Evolutionary conservation across 2,329 filamentous ascomycete genomes (phyloP).

Genomic region (Exophiala lecanii-corni): DNA sequence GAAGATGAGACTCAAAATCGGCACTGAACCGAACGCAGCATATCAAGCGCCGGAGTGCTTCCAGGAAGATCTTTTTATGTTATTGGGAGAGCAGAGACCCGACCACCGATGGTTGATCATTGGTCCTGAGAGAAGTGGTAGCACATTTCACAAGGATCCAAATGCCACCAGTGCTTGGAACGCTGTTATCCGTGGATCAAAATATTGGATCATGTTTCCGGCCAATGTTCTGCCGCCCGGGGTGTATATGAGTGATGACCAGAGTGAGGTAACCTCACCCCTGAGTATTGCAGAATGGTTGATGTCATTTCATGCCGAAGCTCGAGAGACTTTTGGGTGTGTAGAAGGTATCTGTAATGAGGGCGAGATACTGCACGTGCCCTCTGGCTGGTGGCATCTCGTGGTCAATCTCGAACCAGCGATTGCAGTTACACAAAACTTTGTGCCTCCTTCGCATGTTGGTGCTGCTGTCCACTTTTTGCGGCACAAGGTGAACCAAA

Average conservation of each 20-base stretch:
- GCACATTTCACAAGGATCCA: conserved; percentile 86
- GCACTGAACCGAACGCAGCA: conserved; percentile 39
- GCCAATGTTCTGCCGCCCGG: conserved; percentile 64
- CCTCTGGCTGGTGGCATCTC: conserved; percentile 94
- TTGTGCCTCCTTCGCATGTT: conserved; percentile 73
- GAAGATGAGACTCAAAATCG: conserved; percentile 71
- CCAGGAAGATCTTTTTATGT: conserved; percentile 76
- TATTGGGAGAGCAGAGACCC: conserved; percentile 72
- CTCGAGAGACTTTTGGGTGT: conserved; percentile 69
- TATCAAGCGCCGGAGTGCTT: conserved; percentile 85
- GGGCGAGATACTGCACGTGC: conserved; percentile 87
- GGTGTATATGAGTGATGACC: conserved; percentile 82
- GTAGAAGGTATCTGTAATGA: conserved; percentile 77
- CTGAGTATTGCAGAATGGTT: conserved; percentile 97
- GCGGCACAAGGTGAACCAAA: conserved; percentile 74
- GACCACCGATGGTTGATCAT: conserved; percentile 92
- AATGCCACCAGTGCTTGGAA: conserved; percentile 81
- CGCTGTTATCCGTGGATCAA: conserved; percentile 79
- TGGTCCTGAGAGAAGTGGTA: conserved; percentile 79
- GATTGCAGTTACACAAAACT: conserved; percentile 92
- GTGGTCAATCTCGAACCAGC: conserved; percentile 83
- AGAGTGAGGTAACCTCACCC: conserved; percentile 88
- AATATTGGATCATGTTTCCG: conserved; percentile 99
- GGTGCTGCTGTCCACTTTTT: conserved; percentile 74
- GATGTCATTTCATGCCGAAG: conserved; percentile 80